Evolutionary conservation across 306 rosid species (phyloP), one percentile per base, ranked within the genome.

Genomic region (Dalbergia cochinchinensis): DNA sequence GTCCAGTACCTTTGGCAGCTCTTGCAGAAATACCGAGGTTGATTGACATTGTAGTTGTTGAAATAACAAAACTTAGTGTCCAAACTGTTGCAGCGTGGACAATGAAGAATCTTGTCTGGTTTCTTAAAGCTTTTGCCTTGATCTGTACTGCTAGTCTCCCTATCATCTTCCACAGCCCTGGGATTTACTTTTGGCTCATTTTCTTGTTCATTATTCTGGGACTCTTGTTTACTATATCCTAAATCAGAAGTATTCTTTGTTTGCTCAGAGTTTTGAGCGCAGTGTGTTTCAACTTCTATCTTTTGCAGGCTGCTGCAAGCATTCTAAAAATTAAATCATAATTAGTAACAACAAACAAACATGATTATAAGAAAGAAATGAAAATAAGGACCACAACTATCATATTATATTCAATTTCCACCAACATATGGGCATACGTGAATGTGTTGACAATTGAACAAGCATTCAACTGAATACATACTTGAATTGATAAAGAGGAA

Each of bases 21-120:
- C 77, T 85, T 89, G 79, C 97, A 92, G 86, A 92, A 92, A 65
- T 92, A 91, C 44, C 97, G 86, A n/a, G 97, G 97, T 62, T 92
- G 97, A 59, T 90, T 92, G 77, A 90, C 97, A 39, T 92, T 92
- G 80, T 92, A 92, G 78, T 92, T 92, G 33, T 92, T 92, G 93
- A 92, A 92, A 65, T 92, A 92, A 85, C 97, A 92, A 57, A 92
- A 92, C 65, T 92, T 92, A 5, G 97, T 90, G 45, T 90, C 93
- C 61, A 84, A 79, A 74, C 93, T 92, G 72, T 90, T 90, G 84
- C 94, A 92, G 59, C 97, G 77, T 4, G 97, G 94, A 83, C 97
- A 92, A 18, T 86, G 90, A 78, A 89, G 75, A 80, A 92, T 86
- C 80, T 89, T 90, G 72, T 92, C 97, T 11, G 94, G 94, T 66